Conservation (phyloP, 2,329 filamentous ascomycete species). For the Fusarium camptoceras region DNA sequence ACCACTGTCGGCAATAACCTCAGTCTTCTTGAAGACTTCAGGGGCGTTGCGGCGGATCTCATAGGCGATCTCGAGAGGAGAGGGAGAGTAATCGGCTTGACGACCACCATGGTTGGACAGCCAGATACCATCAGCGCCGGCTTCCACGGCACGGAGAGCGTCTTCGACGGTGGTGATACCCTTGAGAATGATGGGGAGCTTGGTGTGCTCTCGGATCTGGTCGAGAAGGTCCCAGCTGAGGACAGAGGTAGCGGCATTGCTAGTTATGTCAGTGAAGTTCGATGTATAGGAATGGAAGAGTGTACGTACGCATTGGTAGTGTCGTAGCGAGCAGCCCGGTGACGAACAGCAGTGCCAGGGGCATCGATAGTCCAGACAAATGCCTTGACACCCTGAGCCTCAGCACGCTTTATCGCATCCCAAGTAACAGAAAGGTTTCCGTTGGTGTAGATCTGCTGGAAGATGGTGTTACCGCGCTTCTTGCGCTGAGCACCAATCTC, state of each 20-base stretch:
- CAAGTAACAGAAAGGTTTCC: conserved; percentile 51
- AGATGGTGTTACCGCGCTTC: conserved; percentile 47
- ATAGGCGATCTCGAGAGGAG: conserved; percentile 43
- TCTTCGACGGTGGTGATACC: conserved; percentile 55
- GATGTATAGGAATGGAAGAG: rapidly evolving
- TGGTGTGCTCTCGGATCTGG: conserved; percentile 49
- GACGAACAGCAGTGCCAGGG: conserved; percentile 38
- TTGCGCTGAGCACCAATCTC: conserved; percentile 46
- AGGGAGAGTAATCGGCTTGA: conserved; percentile 53
- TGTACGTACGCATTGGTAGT: conserved; percentile 39
- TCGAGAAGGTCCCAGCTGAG: conserved; percentile 46
- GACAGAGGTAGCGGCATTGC: conserved; percentile 39
- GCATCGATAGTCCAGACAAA: conserved; percentile 55
- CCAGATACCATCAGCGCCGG: conserved; percentile 53
- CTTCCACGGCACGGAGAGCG: conserved; percentile 49
- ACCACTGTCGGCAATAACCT: conserved; percentile 55
- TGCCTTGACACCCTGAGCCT: conserved; percentile 52
- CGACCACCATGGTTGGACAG: conserved; percentile 57
- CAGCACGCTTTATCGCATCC: conserved; percentile 50
- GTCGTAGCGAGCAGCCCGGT: conserved; percentile 45
- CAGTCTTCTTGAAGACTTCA: conserved; percentile 52
- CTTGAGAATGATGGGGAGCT: conserved; percentile 54
- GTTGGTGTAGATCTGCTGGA: conserved; percentile 53
- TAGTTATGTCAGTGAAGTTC: not conserved
- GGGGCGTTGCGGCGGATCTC: conserved; percentile 54